phyloP scores from a whole-genome alignment of 2,329 filamentous ascomycete species.

The Nemania sp. region DNA sequence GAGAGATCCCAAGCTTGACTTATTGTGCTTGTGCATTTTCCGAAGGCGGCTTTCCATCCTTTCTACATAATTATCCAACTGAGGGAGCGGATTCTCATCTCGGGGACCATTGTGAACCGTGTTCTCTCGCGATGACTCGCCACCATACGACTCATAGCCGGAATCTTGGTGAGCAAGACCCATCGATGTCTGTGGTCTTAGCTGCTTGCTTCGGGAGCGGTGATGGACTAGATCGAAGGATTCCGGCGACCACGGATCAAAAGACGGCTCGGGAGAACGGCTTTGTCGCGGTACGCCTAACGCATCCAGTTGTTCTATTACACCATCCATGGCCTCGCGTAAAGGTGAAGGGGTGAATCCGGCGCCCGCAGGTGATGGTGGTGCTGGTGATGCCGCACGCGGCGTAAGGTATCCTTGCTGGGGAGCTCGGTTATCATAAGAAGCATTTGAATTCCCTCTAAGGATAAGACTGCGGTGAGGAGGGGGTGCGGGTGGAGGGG shows the following conservation, averaged over 20 bases:
- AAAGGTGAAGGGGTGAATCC: constrained; percentile 87
- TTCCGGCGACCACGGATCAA: constrained; percentile 88
- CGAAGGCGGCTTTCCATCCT: constrained; percentile 86
- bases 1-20: constrained; percentile 47
- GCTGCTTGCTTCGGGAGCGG: constrained; percentile 44
- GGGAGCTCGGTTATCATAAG: constrained; percentile 46
- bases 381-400: constrained; percentile 64
- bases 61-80: constrained; percentile 84
- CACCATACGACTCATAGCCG: constrained; percentile 63
- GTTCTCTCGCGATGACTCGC: constrained; percentile 56
- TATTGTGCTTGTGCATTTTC: constrained; percentile 69
- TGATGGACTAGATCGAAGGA: constrained; percentile 68
- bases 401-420: constrained; percentile 56
- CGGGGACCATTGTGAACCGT: constrained; percentile 48
- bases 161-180: constrained; percentile 68
- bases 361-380: constrained; percentile 68
- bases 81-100: constrained; percentile 64
- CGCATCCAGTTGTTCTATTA: constrained; percentile 92
- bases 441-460: constrained; percentile 39
- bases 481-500: constrained; percentile 80
- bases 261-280: constrained; percentile 60
- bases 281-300: constrained; percentile 68
- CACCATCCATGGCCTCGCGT: constrained; percentile 94
- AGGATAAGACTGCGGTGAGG: constrained; percentile 71
- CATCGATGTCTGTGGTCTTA: constrained; percentile 72